These are phyloP conservation scores for Arthroderma sp. DNA, from an alignment of 2,329 filamentous ascomycete species.

Conservation along the genomic window DNA sequence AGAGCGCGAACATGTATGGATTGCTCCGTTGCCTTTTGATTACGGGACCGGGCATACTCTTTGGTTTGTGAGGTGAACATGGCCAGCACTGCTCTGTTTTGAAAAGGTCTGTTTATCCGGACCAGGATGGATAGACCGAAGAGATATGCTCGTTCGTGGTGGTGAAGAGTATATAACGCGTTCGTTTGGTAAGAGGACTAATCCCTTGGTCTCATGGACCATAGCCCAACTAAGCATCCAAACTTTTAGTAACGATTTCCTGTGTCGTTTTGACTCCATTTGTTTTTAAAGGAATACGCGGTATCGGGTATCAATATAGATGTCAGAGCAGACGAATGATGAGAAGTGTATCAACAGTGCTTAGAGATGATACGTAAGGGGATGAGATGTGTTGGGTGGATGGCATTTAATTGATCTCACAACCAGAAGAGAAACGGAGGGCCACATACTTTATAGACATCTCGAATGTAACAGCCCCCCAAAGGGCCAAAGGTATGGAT, in stretches of 20 bases:
- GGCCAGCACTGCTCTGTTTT: slow-evolving; percentile 61
- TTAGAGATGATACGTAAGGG: not conserved
- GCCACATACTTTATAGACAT: slow-evolving; percentile 5
- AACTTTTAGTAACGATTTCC: slow-evolving; percentile 14
- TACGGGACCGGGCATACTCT: slow-evolving; percentile 46
- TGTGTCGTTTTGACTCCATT: not conserved
- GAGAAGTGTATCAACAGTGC: not conserved
- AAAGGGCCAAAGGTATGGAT: not conserved
- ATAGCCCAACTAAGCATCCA: slow-evolving; percentile 66
- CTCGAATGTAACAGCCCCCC: not conserved
- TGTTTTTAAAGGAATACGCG: not conserved
- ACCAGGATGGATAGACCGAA: slow-evolving; percentile 59
- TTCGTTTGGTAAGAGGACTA: slow-evolving; percentile 77
- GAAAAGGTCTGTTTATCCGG: slow-evolving; percentile 52
- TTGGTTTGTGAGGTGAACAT: slow-evolving; percentile 72
- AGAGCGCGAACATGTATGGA: slow-evolving; percentile 4
- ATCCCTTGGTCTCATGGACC: slow-evolving; percentile 60
- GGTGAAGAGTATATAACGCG: slow-evolving; percentile 69
- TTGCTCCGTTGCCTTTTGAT: not conserved
- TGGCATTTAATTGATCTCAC: too few relatives aligned
- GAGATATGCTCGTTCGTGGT: slow-evolving; percentile 61
- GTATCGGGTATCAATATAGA: not conserved
- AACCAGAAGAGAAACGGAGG: not conserved
- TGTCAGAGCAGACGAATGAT: too few relatives aligned
- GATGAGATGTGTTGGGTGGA: too few relatives aligned